A percentile compares a stretch with the other conserved stretches of the same genome.
Evolutionary conservation across 176 grass and related monocot species (phyloP).

Genomic region (Carex parvula): DNA sequence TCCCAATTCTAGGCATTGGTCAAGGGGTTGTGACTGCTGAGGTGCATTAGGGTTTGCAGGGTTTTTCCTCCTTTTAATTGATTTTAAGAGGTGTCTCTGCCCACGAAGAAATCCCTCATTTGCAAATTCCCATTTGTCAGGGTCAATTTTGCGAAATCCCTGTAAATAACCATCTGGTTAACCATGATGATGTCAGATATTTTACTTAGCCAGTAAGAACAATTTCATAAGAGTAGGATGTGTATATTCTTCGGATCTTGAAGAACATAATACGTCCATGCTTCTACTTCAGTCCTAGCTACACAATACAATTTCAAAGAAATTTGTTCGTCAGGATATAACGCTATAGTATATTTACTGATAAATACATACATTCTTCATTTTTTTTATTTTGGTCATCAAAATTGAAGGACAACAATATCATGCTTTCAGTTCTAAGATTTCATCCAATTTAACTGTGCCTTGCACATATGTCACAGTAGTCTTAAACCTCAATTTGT

Average conservation of each 20-base stretch:
- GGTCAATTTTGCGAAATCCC: slow-evolving; percentile 84
- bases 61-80: slow-evolving; percentile 57
- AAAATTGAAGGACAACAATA: background rate
- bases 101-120: slow-evolving; percentile 64
- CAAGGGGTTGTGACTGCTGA: slow-evolving; percentile 22
- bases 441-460: background rate
- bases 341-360: background rate
- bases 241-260: slow-evolving; percentile 48
- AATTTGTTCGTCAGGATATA: slow-evolving; percentile 6
- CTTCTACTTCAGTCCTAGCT: slow-evolving; percentile 55
- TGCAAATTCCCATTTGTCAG: slow-evolving; percentile 86
- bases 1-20: slow-evolving; percentile 46
- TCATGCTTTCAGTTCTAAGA: background rate
- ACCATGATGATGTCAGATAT: slow-evolving; percentile 9
- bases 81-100: slow-evolving; percentile 56
- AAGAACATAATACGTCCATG: slow-evolving; percentile 70
- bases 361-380: background rate
- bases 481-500: background rate
- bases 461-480: background rate
- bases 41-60: slow-evolving; percentile 15
- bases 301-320: slow-evolving; percentile 65
- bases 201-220: slow-evolving; percentile 14
- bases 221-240: slow-evolving; percentile 41
- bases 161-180: slow-evolving; percentile 32
- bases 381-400: background rate